These are phyloP conservation scores for Rhizopogon salebrosus DNA, from an alignment of 768 basidiomycete genomes.

Conservation along the genomic window DNA sequence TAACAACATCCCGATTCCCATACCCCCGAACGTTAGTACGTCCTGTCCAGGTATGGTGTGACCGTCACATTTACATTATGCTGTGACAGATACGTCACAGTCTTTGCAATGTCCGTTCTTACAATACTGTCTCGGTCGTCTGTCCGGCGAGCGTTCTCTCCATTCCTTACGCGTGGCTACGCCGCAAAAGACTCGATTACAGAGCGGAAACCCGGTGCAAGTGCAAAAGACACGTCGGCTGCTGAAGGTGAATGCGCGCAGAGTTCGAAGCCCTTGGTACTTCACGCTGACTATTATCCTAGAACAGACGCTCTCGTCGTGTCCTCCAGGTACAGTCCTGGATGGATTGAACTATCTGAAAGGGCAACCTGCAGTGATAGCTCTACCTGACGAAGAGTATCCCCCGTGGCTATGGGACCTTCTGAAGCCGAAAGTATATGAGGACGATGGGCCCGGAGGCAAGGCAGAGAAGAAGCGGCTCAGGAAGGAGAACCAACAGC, in stretches of 20 bases:
- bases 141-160: conserved; percentile 7
- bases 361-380: conserved; percentile 70
- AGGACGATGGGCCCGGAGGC: conserved; percentile 73
- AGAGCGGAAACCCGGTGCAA: neutral
- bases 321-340: conserved; percentile 68
- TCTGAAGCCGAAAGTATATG: conserved; percentile 51
- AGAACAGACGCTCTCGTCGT: conserved; percentile 49
- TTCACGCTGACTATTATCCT: neutral
- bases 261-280: neutral
- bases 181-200: conserved; percentile 7
- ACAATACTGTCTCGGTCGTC: conserved; percentile 7
- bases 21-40: neutral
- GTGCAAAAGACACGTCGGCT: neutral
- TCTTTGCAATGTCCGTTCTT: conserved; percentile 15
- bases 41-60: neutral
- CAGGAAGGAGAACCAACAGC: conserved; percentile 57
- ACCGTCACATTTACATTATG: conserved; percentile 1
- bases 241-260: conserved; percentile 12
- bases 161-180: conserved; percentile 10
- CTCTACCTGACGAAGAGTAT: conserved; percentile 77
- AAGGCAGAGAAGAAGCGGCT: conserved; percentile 51
- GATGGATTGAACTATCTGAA: conserved; percentile 82
- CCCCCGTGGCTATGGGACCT: conserved; percentile 88
- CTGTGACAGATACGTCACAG: neutral
- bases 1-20: neutral